Base-by-base conservation (phyloP, 345 rosid genomes). In the Moricandia arvensis region DNA sequence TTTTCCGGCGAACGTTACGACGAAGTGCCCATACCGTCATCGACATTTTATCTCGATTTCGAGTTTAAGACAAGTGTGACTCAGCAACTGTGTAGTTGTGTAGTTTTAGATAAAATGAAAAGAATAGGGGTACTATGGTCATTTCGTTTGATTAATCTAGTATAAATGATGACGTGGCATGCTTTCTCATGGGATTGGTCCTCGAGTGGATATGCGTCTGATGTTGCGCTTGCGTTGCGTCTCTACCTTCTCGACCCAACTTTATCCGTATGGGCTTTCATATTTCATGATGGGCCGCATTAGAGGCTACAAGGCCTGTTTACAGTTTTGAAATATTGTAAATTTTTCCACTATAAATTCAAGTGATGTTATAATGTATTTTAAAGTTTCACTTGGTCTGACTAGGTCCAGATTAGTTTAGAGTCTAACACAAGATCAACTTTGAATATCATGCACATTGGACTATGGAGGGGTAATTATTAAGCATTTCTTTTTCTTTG, bases 1-100 rank as follows among this genome's bases (percentile, higher is more conserved):
- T 61, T 33, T 66, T 62, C 66, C 64, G 76, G 30, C 47, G 84
- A 75, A 77, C 58, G 66, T 78, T 80, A 24, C 95, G 88, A 13
- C 88, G 89, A 75, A 89, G 65, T 47, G 87, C 64, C 69, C 87
- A 84, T 6, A 80, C 73, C 81, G 84, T 81, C 69, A 74, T 75
- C 71, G 90, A 85, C 93, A 88, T 89, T 27, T 21, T 45, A 76
- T 84, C 72, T 53, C 68, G 69, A 60, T 69, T 64, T 75, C 70
- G 74, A 53, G 15, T 34, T 33, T 58, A 17, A 54, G 72, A 53
- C 35, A 26, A 71, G 69, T 59, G 65, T 68, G 79, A 74, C 66
- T 73, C 73, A 29, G 35, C 58, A 49, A 66, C 63, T 68, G 30
- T 26, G 24, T 21, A n/a, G n/a, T 21, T 21, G 24, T 21, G 24